Conservation (phyloP, 2,329 filamentous ascomycete species). For the Sordariomycetes sp. region DNA sequence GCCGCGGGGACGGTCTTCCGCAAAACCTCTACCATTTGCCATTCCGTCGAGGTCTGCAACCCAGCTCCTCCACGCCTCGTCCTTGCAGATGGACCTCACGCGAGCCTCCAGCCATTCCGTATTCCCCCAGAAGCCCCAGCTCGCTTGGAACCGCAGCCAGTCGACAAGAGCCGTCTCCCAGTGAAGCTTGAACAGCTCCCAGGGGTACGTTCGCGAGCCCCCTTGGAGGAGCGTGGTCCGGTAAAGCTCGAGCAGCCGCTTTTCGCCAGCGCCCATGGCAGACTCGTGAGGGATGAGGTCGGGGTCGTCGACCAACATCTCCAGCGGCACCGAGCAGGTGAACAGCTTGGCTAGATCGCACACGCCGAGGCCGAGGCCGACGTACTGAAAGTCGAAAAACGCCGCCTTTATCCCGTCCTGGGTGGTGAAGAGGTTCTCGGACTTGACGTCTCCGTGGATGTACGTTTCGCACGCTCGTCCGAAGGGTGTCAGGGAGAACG, state of each 20-base stretch:
- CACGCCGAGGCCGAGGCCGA: conserved; percentile 53
- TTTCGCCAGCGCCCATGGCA: conserved; percentile 42
- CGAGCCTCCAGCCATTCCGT: conserved; percentile 47
- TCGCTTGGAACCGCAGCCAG: conserved; percentile 54
- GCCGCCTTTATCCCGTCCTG: conserved; percentile 38
- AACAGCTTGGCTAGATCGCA: conserved; percentile 60
- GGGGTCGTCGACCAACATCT: conserved; percentile 31
- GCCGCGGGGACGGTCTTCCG: no score
- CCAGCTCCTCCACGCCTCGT: conserved; percentile 36
- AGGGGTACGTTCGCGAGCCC: conserved; percentile 32
- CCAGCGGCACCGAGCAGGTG: conserved; percentile 52
- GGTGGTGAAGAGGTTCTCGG: conserved; percentile 56
- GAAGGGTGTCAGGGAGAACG: conserved; percentile 36
- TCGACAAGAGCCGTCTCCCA: conserved; percentile 62
- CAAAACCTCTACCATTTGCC: no score
- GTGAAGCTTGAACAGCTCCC: conserved; percentile 44
- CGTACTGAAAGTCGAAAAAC: conserved; percentile 64
- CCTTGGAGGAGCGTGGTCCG: conserved; percentile 17
- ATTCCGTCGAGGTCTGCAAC: no score
- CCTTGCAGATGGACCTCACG: conserved; percentile 36
- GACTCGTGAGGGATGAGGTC: conserved; percentile 24
- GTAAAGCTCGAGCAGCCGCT: conserved; percentile 41
- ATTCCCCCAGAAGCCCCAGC: conserved; percentile 54
- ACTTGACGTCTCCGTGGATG: conserved; percentile 63
- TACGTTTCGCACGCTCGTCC: conserved; percentile 40